Conservation (phyloP, 768 basidiomycete species). For the Panaeolus papilionaceus region DNA sequence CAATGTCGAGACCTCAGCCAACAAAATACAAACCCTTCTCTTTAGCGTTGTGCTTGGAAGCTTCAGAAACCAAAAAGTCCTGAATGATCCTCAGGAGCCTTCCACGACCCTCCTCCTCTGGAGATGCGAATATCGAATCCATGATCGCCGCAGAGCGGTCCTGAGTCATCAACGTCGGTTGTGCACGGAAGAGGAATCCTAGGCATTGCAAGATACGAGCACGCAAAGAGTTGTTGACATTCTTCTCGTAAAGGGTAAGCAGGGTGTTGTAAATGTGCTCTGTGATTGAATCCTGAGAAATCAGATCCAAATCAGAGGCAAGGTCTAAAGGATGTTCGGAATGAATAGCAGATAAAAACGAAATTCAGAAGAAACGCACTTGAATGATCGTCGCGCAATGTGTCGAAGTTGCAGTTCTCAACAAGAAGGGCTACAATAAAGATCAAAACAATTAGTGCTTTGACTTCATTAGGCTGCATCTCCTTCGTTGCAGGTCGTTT, state of each 20-base stretch:
- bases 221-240: conserved; percentile 60
- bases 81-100: conserved; percentile 88
- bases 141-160: conserved; percentile 83
- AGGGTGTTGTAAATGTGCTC: conserved; percentile 83
- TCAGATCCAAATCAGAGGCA: conserved; percentile 58
- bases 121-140: conserved; percentile 84
- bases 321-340: conserved; percentile 47
- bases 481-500: conserved; percentile 46
- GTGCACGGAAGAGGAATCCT: conserved; percentile 93
- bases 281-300: conserved; percentile 72
- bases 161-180: conserved; percentile 89
- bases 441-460: conserved; percentile 71
- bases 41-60: conserved; percentile 74
- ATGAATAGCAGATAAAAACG: conserved; percentile 1
- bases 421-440: conserved; percentile 86
- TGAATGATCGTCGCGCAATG: conserved; percentile 62
- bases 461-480: conserved; percentile 55
- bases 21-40: conserved; percentile 60
- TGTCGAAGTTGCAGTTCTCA: conserved; percentile 90
- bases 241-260: conserved; percentile 74
- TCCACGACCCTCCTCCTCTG: conserved; percentile 73
- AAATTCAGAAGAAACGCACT: conserved; percentile 48
- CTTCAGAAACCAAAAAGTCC: conserved; percentile 88
- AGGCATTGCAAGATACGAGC: conserved; percentile 80
- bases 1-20: not conserved